Base-by-base conservation (phyloP, 2,329 filamentous ascomycete species). In the Exophiala mesophila region DNA sequence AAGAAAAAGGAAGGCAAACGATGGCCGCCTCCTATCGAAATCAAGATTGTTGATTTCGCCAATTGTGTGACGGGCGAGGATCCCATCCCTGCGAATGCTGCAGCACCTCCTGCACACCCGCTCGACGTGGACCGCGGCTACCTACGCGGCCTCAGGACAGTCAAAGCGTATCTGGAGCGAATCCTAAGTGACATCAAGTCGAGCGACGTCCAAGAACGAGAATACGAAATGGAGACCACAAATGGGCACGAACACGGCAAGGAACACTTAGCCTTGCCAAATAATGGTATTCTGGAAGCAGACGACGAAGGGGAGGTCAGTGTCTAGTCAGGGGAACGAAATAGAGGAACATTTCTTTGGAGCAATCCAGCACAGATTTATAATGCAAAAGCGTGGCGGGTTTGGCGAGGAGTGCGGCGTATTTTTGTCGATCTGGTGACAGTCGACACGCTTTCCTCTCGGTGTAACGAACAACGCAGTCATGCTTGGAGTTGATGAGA, bases 11-110 rank as follows among this genome's bases (percentile, higher is more conserved):
- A 55, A 9, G 57, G 49, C 33, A 57, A 53, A 20, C 59, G 57
- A 41, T 57, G 55, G 32, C 71, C 70, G 28, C 56, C 45, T 44
- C 55, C 82, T 53, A 89, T 94, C 59, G 86, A 95, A 63, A 82
- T 98, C 67, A 96, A 96, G 66, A 94, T 98, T 63, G 90, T 95
- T 44, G 92, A 98, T 64, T 98, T 98, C 68, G 92, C 92, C 51
- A 98, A 98, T 62, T 96, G 90, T 59, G 82, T 97, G 24, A 97
- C 89, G 1, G 85, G 87, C 3, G 84, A 92, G 53, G 88, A 95
- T 57, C 62, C 67, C 36, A 57, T 78, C 3, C 67, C 74, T 1
- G 66, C 80, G 8, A 72, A 78, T 45, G 66, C 72, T 2, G 67
- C 71, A 13, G 96, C 90, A 55, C 92, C 92, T 10, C 92, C 92